Evolutionary conservation across 805 yeast species (phyloP), one percentile per base, ranked within the genome.

Genomic region (Lipomyces mesembrius): DNA sequence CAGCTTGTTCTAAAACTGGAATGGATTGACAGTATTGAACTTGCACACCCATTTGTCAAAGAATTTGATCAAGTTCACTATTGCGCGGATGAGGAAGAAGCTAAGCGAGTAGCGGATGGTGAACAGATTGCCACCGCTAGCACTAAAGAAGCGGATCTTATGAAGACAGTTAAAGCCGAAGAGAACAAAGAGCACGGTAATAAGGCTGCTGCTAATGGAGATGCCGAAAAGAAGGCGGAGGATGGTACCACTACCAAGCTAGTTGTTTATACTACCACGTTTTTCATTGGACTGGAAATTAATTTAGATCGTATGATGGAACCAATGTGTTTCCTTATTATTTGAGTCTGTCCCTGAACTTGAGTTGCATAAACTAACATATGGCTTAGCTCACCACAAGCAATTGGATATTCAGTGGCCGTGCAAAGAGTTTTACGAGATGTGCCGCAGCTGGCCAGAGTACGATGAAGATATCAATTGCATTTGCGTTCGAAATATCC

Each of bases 21-120:
- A 77, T 82, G 85, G 4, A 79, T 88, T 25, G 87, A 86, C 3
- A 95, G 96, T 0, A 86, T 95, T 29, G 86, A 83, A 61, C 71
- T 92, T 37, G 98, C 97, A 0, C 98, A 93, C 78, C 98, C 99
- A 0, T 95, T 85, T 76, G 89, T 90, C 22, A 91, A 92, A 74
- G 87, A 88, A 14, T 89, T 91, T 75, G 88, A 85, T 59, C 81
- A 84, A 57, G 79, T 85, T 1, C 88, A 80, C 61, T 74, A 79
- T 25, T 85, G 83, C 73, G 72, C 77, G 12, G 80, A 79, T 11
- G 86, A 84, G 12, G 88, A 85, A n/a, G 86, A 86, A 70, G 85
- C 85, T 1, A 80, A 82, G 63, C 81, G 81, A 37, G 83, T 89
- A 37, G 83, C 90, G 27, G 82, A 83, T 59, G 84, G 87, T 9